Base-by-base conservation (phyloP, 2,329 filamentous ascomycete species). In the Aspergillus novoparasiticus region DNA sequence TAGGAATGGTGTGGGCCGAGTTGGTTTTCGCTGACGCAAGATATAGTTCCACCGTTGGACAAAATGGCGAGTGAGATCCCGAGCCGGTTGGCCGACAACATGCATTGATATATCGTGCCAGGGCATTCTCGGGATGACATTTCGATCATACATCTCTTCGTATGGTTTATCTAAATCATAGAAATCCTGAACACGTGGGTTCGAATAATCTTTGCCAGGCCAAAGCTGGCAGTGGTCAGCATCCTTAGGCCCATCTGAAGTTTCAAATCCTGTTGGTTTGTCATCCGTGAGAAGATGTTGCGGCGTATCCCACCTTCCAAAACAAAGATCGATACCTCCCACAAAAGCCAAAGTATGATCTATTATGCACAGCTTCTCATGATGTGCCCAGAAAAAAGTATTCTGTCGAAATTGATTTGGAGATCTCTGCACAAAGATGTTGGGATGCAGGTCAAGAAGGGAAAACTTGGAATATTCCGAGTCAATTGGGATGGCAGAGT, bases 41-140 rank as follows among this genome's bases (percentile, higher is more conserved):
- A 99, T 89, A 71, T 98, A 98, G 76, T 98, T 98, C 95, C 95
- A 99, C 64, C 95, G 87, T 78, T 99, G 95, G 5, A 98, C 93
- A 73, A 99, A 99, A 78, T 98, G 95, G 26, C 95, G 88, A 2
- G 94, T 97, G 66, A 98, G 82, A 79, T 99, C 95, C 69, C 95
- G 87, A 14, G 95, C 94, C 3, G 95, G 95, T 76, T 98, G 95
- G 4, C 95, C 95, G 50, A 98, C 93, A 48, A 99, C 90, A 78
- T 98, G 95, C 95, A 99, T 98, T 3, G 90, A 89, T 66, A 99
- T 93, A 76, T 99, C 95, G 73, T 99, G 95, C 95, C 95, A 99
- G 1, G 95, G 94, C 95, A 98, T 99, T 65, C 95, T 85, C 1
- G 95, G 93, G 21, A 94, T 87, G 75, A 91, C 91, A 64, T 88